Conservation (phyloP, 441 rosid species). For the Croton setiger region DNA sequence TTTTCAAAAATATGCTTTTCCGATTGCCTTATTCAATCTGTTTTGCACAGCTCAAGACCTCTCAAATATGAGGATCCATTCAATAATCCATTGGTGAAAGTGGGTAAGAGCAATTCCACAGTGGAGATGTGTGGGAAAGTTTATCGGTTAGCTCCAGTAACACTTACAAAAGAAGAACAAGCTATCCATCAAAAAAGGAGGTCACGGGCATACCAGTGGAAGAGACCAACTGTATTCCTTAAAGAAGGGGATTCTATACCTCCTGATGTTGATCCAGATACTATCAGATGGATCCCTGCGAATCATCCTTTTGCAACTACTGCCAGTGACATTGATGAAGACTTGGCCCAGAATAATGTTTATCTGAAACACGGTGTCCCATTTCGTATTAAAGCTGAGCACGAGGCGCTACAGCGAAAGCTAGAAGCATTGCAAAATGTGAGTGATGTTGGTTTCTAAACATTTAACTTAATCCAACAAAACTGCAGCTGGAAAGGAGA, state of each 20-base stretch:
- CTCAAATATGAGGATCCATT: conserved; percentile 91
- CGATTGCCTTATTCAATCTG: background rate
- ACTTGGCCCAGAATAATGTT: conserved; percentile 89
- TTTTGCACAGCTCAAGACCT: conserved; percentile 55
- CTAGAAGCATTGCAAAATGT: conserved; percentile 81
- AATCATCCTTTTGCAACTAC: conserved; percentile 98
- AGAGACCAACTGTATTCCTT: conserved; percentile 78
- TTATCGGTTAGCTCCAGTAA: conserved; percentile 77
- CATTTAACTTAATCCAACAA: background rate
- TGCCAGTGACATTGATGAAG: conserved; percentile 76
- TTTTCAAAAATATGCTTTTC: background rate
- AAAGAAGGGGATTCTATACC: conserved; percentile 91
- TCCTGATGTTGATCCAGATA: conserved; percentile 85
- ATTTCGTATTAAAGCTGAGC: conserved; percentile 88
- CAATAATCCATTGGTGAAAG: conserved; percentile 85
- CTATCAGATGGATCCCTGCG: conserved; percentile 92
- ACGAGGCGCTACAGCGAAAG: conserved; percentile 83
- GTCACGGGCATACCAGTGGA: conserved; percentile 96
- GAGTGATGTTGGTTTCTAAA: conserved; percentile 9
- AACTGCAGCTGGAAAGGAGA: background rate
- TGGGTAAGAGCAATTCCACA: conserved; percentile 68
- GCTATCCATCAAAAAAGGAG: conserved; percentile 82
- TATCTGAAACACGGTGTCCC: conserved; percentile 95
- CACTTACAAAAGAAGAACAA: conserved; percentile 75
- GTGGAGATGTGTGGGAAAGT: conserved; percentile 94